These are phyloP conservation scores for Podosphaera fusca DNA, from an alignment of 2,329 filamentous ascomycete genomes.

Conservation along the genomic window DNA sequence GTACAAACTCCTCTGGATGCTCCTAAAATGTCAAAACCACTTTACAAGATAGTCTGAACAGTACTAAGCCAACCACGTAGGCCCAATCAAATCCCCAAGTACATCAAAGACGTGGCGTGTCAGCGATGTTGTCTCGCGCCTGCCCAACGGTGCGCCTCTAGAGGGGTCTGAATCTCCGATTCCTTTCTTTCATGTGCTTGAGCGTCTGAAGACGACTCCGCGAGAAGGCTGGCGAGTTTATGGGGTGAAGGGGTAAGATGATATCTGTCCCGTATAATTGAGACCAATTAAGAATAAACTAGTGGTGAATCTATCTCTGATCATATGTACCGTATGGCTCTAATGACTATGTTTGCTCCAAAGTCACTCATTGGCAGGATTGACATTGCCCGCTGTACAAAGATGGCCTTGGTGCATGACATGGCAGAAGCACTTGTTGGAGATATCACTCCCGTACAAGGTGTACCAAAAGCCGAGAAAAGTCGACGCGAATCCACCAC, in stretches of 20 bases:
- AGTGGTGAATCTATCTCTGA: constrained; percentile 82
- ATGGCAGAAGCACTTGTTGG: constrained; percentile 92
- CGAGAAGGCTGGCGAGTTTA: constrained; percentile 91
- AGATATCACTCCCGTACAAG: constrained; percentile 87
- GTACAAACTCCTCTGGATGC: too few relatives aligned
- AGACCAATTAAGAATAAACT: constrained; percentile 5
- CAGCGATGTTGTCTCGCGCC: constrained; percentile 38
- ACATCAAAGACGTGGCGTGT: constrained; percentile 23
- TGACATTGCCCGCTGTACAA: constrained; percentile 64
- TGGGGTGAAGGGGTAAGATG: constrained; percentile 35
- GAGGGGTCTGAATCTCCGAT: constrained; percentile 49
- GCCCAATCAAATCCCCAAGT: background rate
- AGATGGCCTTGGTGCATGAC: constrained; percentile 91
- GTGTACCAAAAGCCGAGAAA: constrained; percentile 71
- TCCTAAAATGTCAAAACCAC: too few relatives aligned
- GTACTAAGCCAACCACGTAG: background rate
- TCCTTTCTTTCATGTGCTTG: constrained; percentile 83
- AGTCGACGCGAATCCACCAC: constrained; percentile 63
- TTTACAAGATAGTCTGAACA: too few relatives aligned
- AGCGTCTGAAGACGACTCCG: constrained; percentile 87
- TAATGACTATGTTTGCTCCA: constrained; percentile 83
- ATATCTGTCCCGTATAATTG: background rate
- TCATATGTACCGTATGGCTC: constrained; percentile 99
- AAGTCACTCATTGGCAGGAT: constrained; percentile 45
- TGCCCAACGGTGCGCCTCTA: constrained; percentile 33